These are phyloP conservation scores for Pseudotulostoma volvatum DNA, from an alignment of 495 filamentous ascomycete genomes.

Conservation along the genomic window DNA sequence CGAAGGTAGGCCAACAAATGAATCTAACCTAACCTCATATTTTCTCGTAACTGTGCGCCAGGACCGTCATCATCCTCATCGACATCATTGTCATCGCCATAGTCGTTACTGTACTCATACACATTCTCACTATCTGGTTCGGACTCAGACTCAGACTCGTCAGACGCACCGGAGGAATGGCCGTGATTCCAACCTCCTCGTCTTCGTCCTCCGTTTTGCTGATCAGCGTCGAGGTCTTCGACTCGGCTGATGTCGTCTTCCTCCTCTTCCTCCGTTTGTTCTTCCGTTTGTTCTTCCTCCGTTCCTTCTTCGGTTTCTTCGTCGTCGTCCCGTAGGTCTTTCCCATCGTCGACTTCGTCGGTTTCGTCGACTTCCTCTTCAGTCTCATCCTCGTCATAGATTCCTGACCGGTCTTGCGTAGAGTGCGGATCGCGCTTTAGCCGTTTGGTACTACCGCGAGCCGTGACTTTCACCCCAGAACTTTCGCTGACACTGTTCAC, in stretches of 20 bases:
- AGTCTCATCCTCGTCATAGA: slow-evolving; percentile 40
- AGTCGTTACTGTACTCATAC: slow-evolving; percentile 6
- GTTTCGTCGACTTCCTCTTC: slow-evolving; percentile 10
- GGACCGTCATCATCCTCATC: slow-evolving; percentile 30
- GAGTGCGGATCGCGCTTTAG: no score
- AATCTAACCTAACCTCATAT: slow-evolving; percentile 23
- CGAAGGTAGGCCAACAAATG: no score
- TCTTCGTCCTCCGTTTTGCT: slow-evolving; percentile 7
- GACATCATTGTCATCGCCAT: slow-evolving; percentile 20
- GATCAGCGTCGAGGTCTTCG: slow-evolving; percentile 36
- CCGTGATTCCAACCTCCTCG: no score
- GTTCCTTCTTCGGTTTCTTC: slow-evolving; percentile 25
- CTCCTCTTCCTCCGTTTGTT: slow-evolving; percentile 20
- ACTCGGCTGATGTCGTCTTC: slow-evolving; percentile 49
- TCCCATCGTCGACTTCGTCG: slow-evolving; percentile 4
- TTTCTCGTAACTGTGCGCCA: slow-evolving; percentile 23
- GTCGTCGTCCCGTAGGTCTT: slow-evolving; percentile 2
- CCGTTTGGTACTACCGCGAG: no score
- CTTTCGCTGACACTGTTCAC: slow-evolving; percentile 9
- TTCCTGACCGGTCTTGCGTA: no score
- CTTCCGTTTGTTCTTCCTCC: slow-evolving; percentile 24
- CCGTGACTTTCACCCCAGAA: no score
- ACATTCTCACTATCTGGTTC: neutral
- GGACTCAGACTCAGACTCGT: neutral
- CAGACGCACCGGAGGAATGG: no score